A percentile compares a stretch with the other conserved stretches of the same genome.
These are phyloP conservation scores for Suaeda aralocaspica DNA, from an alignment of 148 eudicot genomes.

Conservation along the genomic window DNA sequence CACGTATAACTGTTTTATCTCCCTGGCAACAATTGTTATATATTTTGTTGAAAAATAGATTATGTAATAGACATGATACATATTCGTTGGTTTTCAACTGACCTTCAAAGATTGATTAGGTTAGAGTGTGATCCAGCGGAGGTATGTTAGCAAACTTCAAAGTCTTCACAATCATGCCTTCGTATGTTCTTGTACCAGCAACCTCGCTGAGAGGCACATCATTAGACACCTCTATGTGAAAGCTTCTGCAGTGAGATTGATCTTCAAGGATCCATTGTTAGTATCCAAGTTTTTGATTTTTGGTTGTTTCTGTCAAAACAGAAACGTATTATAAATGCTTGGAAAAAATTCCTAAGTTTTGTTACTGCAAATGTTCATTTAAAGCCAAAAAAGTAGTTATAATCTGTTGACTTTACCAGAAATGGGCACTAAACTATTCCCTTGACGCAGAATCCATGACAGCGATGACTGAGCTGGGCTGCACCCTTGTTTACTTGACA, in stretches of 20 bases:
- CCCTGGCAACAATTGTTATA: no score
- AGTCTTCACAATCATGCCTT: conserved; percentile 14
- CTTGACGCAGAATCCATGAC: conserved; percentile 30
- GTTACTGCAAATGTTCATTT: background rate
- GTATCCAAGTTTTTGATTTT: conserved; percentile 37
- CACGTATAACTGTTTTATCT: background rate
- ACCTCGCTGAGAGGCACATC: conserved; percentile 34
- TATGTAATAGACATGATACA: background rate
- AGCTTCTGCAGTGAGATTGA: conserved; percentile 31
- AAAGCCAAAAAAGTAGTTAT: background rate
- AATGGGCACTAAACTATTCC: conserved; percentile 30
- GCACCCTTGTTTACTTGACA: conserved; percentile 25
- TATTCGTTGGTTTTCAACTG: background rate
- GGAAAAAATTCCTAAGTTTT: background rate
- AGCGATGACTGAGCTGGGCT: conserved; percentile 26
- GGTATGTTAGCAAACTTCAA: conserved; percentile 41
- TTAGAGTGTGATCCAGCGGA: background rate
- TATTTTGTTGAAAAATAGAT: background rate
- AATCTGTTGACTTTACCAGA: conserved; percentile 20
- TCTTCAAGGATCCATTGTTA: conserved; percentile 30
- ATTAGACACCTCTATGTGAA: conserved; percentile 31
- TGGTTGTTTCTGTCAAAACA: conserved; percentile 33
- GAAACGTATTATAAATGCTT: background rate
- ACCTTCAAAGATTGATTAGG: background rate
- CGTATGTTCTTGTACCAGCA: conserved; percentile 36